Evolutionary conservation across 2,329 filamentous ascomycete genomes (phyloP).

Genomic region (Sporothrix mexicana): DNA sequence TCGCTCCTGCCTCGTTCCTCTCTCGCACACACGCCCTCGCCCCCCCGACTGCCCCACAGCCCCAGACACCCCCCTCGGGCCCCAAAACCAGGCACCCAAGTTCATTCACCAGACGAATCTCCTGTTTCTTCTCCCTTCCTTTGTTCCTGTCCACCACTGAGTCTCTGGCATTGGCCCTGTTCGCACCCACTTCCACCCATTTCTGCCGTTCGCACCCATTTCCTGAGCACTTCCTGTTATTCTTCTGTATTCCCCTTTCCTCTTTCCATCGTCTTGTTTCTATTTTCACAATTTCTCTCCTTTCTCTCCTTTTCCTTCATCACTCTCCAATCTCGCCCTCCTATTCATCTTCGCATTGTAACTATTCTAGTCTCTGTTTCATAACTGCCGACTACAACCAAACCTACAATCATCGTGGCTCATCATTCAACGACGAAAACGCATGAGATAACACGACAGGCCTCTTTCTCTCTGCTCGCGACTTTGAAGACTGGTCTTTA

Average conservation of each 20-base stretch:
- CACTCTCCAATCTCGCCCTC: background rate
- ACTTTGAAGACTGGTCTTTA: slow-evolving; percentile 16
- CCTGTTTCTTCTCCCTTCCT: slow-evolving; percentile 31
- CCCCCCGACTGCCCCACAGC: slow-evolving; percentile 16
- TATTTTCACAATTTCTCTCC: slow-evolving; percentile 11
- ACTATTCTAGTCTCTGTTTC: slow-evolving; percentile 22
- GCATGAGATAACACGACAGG: background rate
- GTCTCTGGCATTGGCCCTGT: slow-evolving; percentile 24
- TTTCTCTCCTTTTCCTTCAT: background rate
- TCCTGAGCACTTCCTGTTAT: slow-evolving; percentile 2
- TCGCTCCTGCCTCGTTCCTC: slow-evolving; percentile 21
- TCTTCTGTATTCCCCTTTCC: background rate
- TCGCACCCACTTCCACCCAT: slow-evolving; percentile 17
- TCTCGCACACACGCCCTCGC: slow-evolving; percentile 25
- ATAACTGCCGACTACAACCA: slow-evolving; percentile 2
- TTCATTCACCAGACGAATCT: slow-evolving; percentile 29
- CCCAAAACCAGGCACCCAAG: slow-evolving; percentile 29
- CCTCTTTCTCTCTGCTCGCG: background rate
- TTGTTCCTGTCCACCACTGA: slow-evolving; percentile 20
- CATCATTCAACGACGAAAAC: background rate
- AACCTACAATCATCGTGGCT: slow-evolving; percentile 15
- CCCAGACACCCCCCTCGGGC: slow-evolving; percentile 20
- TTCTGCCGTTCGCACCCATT: slow-evolving; percentile 15
- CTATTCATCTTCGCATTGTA: slow-evolving; percentile 6
- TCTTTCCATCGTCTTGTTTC: slow-evolving; percentile 16